Base-by-base conservation (phyloP, 1,139 yeast species). In the Geotrichum citri-aurantii region DNA sequence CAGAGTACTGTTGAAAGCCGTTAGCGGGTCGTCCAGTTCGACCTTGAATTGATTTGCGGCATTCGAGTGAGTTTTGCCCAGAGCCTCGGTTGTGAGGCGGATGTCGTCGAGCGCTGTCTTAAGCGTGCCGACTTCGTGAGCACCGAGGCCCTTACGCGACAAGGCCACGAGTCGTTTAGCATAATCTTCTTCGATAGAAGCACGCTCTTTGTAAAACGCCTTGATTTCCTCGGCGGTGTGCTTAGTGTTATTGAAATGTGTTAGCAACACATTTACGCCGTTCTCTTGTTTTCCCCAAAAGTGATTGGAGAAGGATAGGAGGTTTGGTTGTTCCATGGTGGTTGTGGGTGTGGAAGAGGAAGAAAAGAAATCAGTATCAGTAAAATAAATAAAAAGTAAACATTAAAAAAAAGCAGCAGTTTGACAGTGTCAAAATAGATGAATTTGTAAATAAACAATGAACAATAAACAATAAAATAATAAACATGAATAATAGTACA, bases 101-200 rank as follows among this genome's bases (percentile, higher is more conserved):
- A 90, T 75, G 50, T 77, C 77, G 59, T 85, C 90, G 24, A 89
- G 75, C 8, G 91, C 81, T 19, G 77, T 75, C 66, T 80, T 82
- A 59, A 87, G 71, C 0, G 83, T 72, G 1, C 81, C 90, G 0
- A 82, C 77, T 66, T 88, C 96, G 59, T 74, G 74, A 2, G 81
- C 71, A 0, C 92, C 92, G 1, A 86, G 69, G 0, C 76, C 68
- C 55, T 77, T 79, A 57, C 75, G 72, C 46, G 88, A 76, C 26
- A 90, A 73, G 29, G 75, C 71, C 12, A 61, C 46, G 33, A 73
- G 63, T 46, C 59, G 76, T 59, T 81, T 79, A 52, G 84, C 75
- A 68, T 88, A 88, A 23, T 90, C 96, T 62, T 83, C 86, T 66
- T 90, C 97, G 48, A 90, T 79, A 8, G 79, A 75, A 1, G 81